Base-by-base conservation (phyloP, 805 yeast genomes). In the Kazachstania martiniae region DNA sequence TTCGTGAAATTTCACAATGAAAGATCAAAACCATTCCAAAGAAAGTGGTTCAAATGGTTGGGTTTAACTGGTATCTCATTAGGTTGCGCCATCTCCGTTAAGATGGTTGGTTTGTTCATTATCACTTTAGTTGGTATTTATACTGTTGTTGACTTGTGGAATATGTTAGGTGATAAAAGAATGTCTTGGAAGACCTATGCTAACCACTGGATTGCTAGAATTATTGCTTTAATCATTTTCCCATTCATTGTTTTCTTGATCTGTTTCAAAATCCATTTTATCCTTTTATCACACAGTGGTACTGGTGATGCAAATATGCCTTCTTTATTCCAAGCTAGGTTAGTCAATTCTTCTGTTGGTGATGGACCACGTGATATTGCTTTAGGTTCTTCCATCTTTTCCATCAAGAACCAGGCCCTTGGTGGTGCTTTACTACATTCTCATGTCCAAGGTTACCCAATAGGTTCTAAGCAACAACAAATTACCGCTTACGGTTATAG, bases 21-120 rank as follows among this genome's bases (percentile, higher is more conserved):
- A 39, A 63, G 74, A 43, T 34, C 50, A 3, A 38, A 46, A 5
- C 64, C 68, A 21, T 91, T 89, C 53, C 47, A 79, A 17, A 64
- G 77, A 53, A 76, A 77, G 57, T 91, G 99, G 98, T 91, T 94
- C 93, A 74, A 75, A 54, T 87, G 96, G 95, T 62, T 91, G 31
- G 50, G 79, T 18, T 61, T 81, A 37, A 81, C 94, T 8, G 99
- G 99, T 43, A 61, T 86, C 32, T 65, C 74, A 30, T 74, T 91
- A 48, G 97, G 98, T 26, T 82, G 91, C 56, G 82, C 87, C 15
- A 78, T 89, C 51, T 80, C 94, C 15, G 94, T 86, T 34, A 91
- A 91, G 61, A 85, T 87, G 94, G 97, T 91, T 36, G 99, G 99
- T 47, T 66, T 89, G 34, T 84, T 91, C 51, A 84, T 84, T 40